Evolutionary conservation across 1,284 basidiomycete species (phyloP).

Genomic region (Pascua sp.): DNA sequence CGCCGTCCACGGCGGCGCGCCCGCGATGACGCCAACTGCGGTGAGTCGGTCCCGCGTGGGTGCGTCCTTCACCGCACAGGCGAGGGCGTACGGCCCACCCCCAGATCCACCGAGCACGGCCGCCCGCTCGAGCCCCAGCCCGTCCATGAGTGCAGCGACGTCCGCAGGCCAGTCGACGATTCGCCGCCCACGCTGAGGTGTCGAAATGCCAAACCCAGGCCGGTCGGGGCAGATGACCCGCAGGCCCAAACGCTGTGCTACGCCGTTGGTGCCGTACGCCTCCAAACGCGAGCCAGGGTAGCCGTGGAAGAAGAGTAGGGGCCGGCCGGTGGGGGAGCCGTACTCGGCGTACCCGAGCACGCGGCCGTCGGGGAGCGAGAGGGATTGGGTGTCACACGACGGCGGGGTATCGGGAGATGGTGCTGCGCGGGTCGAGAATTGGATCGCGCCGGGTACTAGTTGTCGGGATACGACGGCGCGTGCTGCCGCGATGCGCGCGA

Average conservation of each 20-base stretch:
- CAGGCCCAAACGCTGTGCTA: neutral
- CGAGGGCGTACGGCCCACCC: slow-evolving; percentile 15
- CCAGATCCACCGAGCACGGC: slow-evolving; percentile 10
- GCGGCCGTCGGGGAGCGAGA: slow-evolving; percentile 6
- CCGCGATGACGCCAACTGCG: slow-evolving; percentile 8
- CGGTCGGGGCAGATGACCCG: slow-evolving; percentile 15
- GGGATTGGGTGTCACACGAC: neutral
- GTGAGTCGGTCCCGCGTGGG: neutral
- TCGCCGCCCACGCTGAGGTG: neutral
- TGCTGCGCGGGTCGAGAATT: too few species aligned
- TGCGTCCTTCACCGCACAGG: slow-evolving; percentile 1
- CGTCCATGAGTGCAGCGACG: slow-evolving; percentile 5
- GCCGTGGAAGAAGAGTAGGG: slow-evolving; percentile 16
- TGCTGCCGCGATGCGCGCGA: too few species aligned
- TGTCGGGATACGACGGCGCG: too few species aligned
- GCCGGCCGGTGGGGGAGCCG: neutral
- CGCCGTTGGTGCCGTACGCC: neutral
- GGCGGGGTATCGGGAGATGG: too few species aligned
- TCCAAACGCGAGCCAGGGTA: slow-evolving; percentile 16
- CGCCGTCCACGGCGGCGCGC: slow-evolving; percentile 11
- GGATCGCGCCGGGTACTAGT: too few species aligned
- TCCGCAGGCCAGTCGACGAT: slow-evolving; percentile 5
- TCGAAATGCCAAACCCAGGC: slow-evolving; percentile 13
- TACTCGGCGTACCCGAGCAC: slow-evolving; percentile 9
- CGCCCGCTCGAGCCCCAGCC: neutral